Base-by-base conservation (phyloP, 139 green algal genomes). In the Ulvella scutata region DNA sequence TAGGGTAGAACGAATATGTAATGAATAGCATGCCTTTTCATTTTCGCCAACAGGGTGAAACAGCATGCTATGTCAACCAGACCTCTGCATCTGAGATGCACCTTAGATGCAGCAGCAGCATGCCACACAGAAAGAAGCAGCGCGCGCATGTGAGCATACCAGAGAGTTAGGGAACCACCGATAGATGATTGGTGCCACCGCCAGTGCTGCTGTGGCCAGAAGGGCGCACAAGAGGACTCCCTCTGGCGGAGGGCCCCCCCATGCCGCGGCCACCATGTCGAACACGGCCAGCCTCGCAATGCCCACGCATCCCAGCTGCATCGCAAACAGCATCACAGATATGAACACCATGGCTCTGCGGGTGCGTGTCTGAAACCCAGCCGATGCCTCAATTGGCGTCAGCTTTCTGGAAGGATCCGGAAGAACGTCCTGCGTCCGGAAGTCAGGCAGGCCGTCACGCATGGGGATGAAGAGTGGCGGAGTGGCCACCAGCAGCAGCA, bases 231-330 rank as follows among this genome's bases (percentile, higher is more conserved):
- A 77, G 75, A 96, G 73, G 31, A 94, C 72, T 2, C 86, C 92
- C 79, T 96, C 91, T 3, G 83, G 83, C 2, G 94, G 94, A 7
- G 87, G 86, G 0, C 43, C 62, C 13, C 75, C 43, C 23, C 76
- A 78, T 67, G 77, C 37, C 23, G 76, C 83, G 31, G 85, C 81
- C 38, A 95, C 77, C 0, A 92, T 80, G 67, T 97, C 93, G 77
- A 96, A 97, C 4, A 97, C 73, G 4, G 90, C 90, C 76, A 94
- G 94, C 28, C 94, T 85, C 3, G 86, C 89, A 1, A 88, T 75
- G 3, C 62, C 43, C 26, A 97, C 82, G 3, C 90, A 78, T 2
- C 83, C 10, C 7, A 91, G 17, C 4, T 67, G 51, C 4, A 6
- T 26, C n/a, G n/a, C 9, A 26, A 67, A 67, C 9, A 67, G 51